A percentile compares a stretch with the other conserved stretches of the same genome.
Conservation (phyloP, 495 filamentous ascomycete species). For the Haplographium delicatum region DNA sequence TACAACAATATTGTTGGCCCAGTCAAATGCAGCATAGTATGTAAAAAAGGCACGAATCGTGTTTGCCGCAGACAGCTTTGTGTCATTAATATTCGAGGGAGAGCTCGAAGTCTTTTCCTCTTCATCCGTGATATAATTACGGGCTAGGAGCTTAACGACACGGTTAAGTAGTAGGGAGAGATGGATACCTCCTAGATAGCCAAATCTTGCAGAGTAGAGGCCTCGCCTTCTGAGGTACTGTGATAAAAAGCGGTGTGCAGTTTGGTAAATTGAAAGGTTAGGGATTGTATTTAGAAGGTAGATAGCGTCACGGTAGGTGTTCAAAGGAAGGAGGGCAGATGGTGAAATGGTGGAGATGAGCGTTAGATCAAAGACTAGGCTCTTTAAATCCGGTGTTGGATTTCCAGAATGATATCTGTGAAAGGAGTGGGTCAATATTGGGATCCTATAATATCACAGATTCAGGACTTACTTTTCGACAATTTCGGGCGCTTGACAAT, state of each 20-base stretch:
- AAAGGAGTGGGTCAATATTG: not conserved
- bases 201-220: constrained; percentile 52
- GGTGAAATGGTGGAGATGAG: constrained; percentile 43
- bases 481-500: constrained; percentile 47
- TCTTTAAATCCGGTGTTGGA: not conserved
- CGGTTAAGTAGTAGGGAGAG: constrained; percentile 49
- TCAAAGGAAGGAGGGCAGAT: constrained; percentile 45
- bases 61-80: constrained; percentile 31
- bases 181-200: constrained; percentile 53
- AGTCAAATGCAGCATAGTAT: constrained; percentile 54
- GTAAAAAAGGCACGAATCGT: constrained; percentile 48
- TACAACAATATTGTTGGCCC: constrained; percentile 39
- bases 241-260: constrained; percentile 47
- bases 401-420: constrained; percentile 9
- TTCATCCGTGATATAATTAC: too few species aligned
- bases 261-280: constrained; percentile 42
- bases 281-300: constrained; percentile 50
- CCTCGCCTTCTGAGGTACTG: constrained; percentile 51
- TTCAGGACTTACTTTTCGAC: constrained; percentile 29
- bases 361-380: constrained; percentile 24
- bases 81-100: constrained; percentile 3
- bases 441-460: not conserved
- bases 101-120: too few species aligned
- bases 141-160: constrained; percentile 43
- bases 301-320: constrained; percentile 48